Percentiles rank a stretch among this genome's conserved stretches.
Evolutionary conservation across 164 flowering plant species (phyloP).

Genomic region (Annona cherimola): DNA sequence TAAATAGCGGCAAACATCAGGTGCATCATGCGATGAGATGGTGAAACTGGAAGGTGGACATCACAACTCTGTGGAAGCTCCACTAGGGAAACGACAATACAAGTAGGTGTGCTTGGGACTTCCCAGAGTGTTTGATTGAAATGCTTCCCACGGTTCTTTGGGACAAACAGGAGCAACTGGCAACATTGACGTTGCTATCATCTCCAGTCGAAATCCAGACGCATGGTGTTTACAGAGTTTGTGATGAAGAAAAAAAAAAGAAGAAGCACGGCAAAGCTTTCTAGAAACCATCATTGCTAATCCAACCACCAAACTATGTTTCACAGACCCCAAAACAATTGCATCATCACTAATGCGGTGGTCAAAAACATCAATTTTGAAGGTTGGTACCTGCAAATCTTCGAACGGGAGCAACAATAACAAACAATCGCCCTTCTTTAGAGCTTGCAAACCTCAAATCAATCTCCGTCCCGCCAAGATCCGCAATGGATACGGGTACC

Average conservation of each 20-base stretch:
- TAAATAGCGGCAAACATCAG: slow-evolving; percentile 2
- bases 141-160: background rate
- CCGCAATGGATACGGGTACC: slow-evolving; percentile 98
- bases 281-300: no score
- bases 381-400: slow-evolving; percentile 59
- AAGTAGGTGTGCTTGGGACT: background rate
- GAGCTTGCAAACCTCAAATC: slow-evolving; percentile 83
- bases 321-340: no score
- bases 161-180: background rate
- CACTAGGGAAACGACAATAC: background rate
- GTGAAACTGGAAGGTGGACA: background rate
- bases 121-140: background rate
- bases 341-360: background rate
- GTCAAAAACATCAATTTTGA: background rate
- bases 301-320: no score
- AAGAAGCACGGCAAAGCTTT: no score
- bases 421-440: slow-evolving; percentile 72
- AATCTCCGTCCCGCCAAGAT: slow-evolving; percentile 94
- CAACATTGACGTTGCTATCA: background rate
- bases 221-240: background rate
- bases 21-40: background rate
- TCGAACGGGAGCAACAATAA: slow-evolving; percentile 89
- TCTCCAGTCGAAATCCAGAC: background rate
- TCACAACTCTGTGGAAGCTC: background rate
- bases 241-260: no score